Evolutionary conservation across 495 filamentous ascomycete genomes (phyloP), one percentile per base, ranked within the genome.

Genomic region (Friedmanniomyces endolithicus): DNA sequence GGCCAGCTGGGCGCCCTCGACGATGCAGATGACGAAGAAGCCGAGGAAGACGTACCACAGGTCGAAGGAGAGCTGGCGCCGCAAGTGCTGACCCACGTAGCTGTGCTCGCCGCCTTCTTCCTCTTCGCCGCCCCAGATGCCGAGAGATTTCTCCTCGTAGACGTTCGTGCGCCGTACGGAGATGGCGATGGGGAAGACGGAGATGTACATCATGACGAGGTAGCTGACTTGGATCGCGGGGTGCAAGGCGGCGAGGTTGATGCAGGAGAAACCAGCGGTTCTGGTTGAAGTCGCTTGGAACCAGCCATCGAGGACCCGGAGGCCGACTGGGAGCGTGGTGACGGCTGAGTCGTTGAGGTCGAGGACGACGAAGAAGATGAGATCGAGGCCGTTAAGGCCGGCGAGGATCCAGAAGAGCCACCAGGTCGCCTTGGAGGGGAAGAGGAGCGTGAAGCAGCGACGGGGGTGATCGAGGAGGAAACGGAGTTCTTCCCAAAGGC

Each of bases 151-250:
- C 66, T 97, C 90, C 68, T 97, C 90, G 73, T 97, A 97, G 11
- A 95, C 90, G 67, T 97, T 97, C 34, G 90, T 96, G 49, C 87
- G 78, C 54, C 90, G 85, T 62, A 96, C 81, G 25, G 85, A 90
- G 54, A 97, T 95, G 58, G 90, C 90, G 61, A 96, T 90, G 24
- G 90, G 90, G 62, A 94, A 88, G 39, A 95, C 87, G 45, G 90
- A 95, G 58, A 97, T 97, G 67, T 97, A 97, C 90, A 97, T 97
- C 90, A 97, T 97, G 69, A 97, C 82, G 69, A 95, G 69, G 72
- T 95, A 96, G 17, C 88, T 95, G 3, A 92, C 86, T 64, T 97
- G 90, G 12, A 95, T 88, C 1, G 84, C 90, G 0, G 90, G 90
- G 62, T 96, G 90, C 14, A 97, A 74, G 0, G 73, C 67, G 6